Evolutionary conservation across 192 early-diverging fungal species (phyloP), one percentile per base, ranked within the genome.

Genomic region (Ramicandelaber brevisporus): DNA sequence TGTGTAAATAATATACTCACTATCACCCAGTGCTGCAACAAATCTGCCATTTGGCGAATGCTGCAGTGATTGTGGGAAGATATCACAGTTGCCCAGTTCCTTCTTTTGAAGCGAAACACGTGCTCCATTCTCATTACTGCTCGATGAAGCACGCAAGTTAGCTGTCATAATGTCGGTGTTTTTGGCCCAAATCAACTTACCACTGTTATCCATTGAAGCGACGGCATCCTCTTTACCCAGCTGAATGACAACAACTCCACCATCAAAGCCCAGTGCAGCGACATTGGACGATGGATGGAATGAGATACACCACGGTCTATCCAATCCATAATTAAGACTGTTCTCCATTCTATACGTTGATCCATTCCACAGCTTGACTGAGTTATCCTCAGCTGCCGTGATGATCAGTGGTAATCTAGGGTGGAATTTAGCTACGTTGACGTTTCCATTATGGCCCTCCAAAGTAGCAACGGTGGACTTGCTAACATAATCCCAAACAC

Each of bases 401-500:
- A 99, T 53, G 29, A 96, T 92, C 36, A 99, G 88, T 14, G 93
- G 93, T 24, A 96, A 57, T n/a, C 75, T 70, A 1, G 93, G 93
- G 42, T 99, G 93, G 61, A 73, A 99, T 5, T 62, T 57, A 5
- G 81, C 78, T 24, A 81, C 69, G 9, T 68, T 80, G 3, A 89
- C 87, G 40, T 99, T 93, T 28, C 92, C 73, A 5, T 77, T 63
- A 50, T 99, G 93, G 5, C 93, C 93, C 53, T 96, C 88, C 31
- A 99, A 65, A 4, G 90, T 99, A 52, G 90, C 86, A 8, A 99
- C 88, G 47, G 90, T 96, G 11, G 83, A 84, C 54, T 92, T 96
- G 68, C 95, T 99, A 45, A 96, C 90, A 48, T 96, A 96, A 48
- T 99, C 93, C 93, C 93, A 99, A 19, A 99, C 74, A 35, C 92